These are phyloP conservation scores for Coemansia sp. DNA, from an alignment of 371 early-diverging fungal genomes.

Conservation along the genomic window DNA sequence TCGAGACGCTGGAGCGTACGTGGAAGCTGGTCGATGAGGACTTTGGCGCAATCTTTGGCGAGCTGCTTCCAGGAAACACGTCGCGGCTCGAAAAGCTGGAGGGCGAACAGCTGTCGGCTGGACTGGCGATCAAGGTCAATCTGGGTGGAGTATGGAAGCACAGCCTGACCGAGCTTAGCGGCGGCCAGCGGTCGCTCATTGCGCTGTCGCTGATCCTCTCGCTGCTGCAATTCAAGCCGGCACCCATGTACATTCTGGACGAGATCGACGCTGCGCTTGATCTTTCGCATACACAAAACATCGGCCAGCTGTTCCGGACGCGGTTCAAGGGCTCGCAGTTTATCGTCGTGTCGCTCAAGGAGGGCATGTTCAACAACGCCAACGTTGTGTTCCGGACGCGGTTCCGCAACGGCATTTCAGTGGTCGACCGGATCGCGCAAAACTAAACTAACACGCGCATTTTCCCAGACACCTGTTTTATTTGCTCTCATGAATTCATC, in stretches of 20 bases:
- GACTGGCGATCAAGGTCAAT: constrained; percentile 93
- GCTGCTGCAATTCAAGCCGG: constrained; percentile 97
- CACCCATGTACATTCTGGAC: constrained; percentile 99
- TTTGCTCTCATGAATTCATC: neutral
- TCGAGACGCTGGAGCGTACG: constrained; percentile 85
- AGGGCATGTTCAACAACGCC: constrained; percentile 99
- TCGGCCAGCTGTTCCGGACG: constrained; percentile 94
- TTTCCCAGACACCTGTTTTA: neutral
- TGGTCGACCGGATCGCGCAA: constrained; percentile 69
- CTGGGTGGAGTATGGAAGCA: constrained; percentile 98
- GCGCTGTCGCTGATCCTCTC: constrained; percentile 98
- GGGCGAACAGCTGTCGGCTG: constrained; percentile 77
- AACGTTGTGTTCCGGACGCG: constrained; percentile 96
- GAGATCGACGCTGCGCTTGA: constrained; percentile 99
- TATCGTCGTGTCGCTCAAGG: constrained; percentile 99
- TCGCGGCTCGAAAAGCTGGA: constrained; percentile 86
- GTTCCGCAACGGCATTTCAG: constrained; percentile 96
- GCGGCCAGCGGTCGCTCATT: constrained; percentile 89
- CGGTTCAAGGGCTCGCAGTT: constrained; percentile 99
- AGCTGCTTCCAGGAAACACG: constrained; percentile 88
- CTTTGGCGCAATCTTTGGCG: constrained; percentile 95
- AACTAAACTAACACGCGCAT: neutral
- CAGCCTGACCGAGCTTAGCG: constrained; percentile 95
- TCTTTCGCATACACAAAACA: constrained; percentile 98
- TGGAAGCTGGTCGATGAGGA: constrained; percentile 93